phyloP scores from a whole-genome alignment of 345 rosid species.

The Fremontodendron californicum region DNA sequence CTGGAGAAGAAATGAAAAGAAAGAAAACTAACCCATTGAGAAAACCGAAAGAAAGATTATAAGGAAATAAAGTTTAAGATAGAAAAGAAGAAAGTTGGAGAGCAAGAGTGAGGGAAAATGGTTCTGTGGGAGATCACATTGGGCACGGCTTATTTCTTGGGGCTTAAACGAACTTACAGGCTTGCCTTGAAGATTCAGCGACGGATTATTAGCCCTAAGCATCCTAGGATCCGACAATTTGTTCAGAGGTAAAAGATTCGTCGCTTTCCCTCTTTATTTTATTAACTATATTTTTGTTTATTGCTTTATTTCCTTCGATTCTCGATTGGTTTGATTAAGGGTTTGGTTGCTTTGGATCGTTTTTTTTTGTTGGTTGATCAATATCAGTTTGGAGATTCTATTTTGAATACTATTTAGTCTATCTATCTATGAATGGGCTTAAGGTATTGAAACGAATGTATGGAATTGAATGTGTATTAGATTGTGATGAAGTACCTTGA shows the following conservation, averaged over 20 bases:
- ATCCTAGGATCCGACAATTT: conserved; percentile 56
- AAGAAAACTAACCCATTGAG: background rate
- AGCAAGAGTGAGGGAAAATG: conserved; percentile 33
- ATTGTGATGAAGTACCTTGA: background rate
- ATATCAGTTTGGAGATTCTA: background rate
- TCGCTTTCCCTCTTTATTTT: background rate
- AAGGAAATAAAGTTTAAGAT: background rate
- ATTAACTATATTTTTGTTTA: background rate
- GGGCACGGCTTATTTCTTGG: conserved; percentile 84
- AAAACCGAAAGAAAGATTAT: background rate
- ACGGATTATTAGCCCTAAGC: conserved; percentile 50
- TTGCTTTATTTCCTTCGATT: background rate
- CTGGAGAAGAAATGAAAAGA: background rate
- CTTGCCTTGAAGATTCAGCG: conserved; percentile 74
- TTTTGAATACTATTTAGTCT: background rate
- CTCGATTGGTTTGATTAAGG: background rate
- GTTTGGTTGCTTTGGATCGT: background rate
- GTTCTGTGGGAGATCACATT: conserved; percentile 91
- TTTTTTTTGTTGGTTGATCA: background rate
- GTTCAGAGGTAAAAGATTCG: conserved; percentile 42
- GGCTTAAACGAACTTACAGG: conserved; percentile 69
- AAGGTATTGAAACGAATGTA: background rate
- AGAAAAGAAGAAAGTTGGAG: background rate
- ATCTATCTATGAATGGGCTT: background rate
- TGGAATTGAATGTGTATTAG: background rate